A percentile compares a stretch with the other conserved stretches of the same genome.
These are phyloP conservation scores for Stropharia rugosoannulata DNA, from an alignment of 768 basidiomycete genomes.

Conservation along the genomic window DNA sequence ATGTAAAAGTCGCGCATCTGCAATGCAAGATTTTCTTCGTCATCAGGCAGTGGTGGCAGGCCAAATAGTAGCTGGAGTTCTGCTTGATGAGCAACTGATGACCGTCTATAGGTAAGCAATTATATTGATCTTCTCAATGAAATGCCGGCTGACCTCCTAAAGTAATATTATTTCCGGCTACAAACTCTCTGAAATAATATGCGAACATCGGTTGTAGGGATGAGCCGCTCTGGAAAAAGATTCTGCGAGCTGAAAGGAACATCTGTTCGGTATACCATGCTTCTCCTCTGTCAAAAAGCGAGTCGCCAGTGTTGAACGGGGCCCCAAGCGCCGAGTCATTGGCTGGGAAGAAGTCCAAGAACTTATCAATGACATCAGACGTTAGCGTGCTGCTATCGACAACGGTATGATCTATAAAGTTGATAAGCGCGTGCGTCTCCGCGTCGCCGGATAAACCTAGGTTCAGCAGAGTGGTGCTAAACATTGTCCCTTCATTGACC, in stretches of 20 bases:
- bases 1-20: constrained; percentile 53
- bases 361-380: constrained; percentile 32
- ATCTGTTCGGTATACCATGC: constrained; percentile 61
- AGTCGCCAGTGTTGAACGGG: constrained; percentile 58
- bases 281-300: constrained; percentile 53
- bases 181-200: constrained; percentile 56
- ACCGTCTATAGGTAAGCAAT: neutral
- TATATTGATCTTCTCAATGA: neutral
- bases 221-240: constrained; percentile 50
- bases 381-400: constrained; percentile 56
- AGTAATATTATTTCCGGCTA: constrained; percentile 48
- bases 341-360: constrained; percentile 43
- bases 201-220: constrained; percentile 47
- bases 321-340: constrained; percentile 47
- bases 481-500: constrained; percentile 55
- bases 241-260: constrained; percentile 49
- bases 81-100: constrained; percentile 46
- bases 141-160: constrained; percentile 40
- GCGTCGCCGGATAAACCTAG: constrained; percentile 36
- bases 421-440: constrained; percentile 43
- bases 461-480: constrained; percentile 36
- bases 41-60: constrained; percentile 30
- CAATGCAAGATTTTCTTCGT: constrained; percentile 46
- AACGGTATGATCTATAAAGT: constrained; percentile 48
- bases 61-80: constrained; percentile 52